These are phyloP conservation scores for Colletotrichum sp. DNA, from an alignment of 2,329 filamentous ascomycete species.

Conservation along the genomic window DNA sequence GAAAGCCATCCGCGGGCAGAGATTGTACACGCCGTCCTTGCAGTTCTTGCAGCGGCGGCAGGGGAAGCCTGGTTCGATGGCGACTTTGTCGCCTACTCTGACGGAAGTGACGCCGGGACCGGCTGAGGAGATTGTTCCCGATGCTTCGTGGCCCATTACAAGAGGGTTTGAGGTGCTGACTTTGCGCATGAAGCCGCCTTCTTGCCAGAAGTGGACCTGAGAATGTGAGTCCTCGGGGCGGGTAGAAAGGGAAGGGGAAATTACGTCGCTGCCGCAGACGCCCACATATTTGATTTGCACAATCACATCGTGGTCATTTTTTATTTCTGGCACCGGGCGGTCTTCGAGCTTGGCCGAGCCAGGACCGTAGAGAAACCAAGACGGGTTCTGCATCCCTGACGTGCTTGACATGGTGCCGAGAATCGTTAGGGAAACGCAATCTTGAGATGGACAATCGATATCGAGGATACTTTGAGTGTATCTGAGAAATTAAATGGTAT, in stretches of 20 bases:
- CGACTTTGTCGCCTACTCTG: slow-evolving; percentile 74
- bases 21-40: slow-evolving; percentile 78
- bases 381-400: slow-evolving; percentile 18
- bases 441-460: not conserved
- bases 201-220: slow-evolving; percentile 18
- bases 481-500: not conserved
- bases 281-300: slow-evolving; percentile 27
- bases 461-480: not conserved
- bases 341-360: slow-evolving; percentile 23
- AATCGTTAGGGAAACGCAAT: not conserved
- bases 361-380: slow-evolving; percentile 21
- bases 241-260: not conserved
- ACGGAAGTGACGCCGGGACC: slow-evolving; percentile 64
- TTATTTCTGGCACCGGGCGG: slow-evolving; percentile 23
- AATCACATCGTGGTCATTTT: slow-evolving; percentile 28
- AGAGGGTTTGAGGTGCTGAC: slow-evolving; percentile 34
- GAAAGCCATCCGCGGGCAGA: slow-evolving; percentile 80
- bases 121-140: slow-evolving; percentile 71
- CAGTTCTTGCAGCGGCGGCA: slow-evolving; percentile 76
- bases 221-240: not conserved
- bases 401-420: not conserved
- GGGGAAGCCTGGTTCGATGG: slow-evolving; percentile 80
- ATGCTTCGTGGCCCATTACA: slow-evolving; percentile 52
- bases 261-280: slow-evolving; percentile 32
- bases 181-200: slow-evolving; percentile 16